These are phyloP conservation scores for Aspergillus neoniger DNA, from an alignment of 2,329 filamentous ascomycete species.

Conservation along the genomic window DNA sequence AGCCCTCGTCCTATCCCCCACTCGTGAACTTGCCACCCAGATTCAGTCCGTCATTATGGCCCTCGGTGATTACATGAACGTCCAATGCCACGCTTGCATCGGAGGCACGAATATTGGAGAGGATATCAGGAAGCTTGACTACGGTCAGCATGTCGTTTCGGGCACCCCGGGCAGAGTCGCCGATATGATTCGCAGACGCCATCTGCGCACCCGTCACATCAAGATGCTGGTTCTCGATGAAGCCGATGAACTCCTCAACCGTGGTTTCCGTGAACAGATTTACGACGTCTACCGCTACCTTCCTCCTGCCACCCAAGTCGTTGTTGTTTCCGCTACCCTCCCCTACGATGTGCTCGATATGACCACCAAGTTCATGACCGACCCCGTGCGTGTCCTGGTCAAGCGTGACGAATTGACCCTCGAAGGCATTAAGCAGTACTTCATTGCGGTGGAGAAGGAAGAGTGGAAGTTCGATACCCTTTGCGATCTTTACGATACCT, in stretches of 20 bases:
- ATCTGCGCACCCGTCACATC: conserved; percentile 72
- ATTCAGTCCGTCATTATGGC: conserved; percentile 99
- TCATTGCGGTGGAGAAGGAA: conserved; percentile 98
- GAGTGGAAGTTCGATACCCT: conserved; percentile 99
- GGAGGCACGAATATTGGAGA: conserved; percentile 97
- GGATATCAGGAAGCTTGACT: conserved; percentile 95
- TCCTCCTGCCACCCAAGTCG: conserved; percentile 95
- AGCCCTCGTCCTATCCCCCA: conserved; percentile 92
- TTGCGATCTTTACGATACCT: conserved; percentile 96
- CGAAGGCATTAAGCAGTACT: conserved; percentile 97
- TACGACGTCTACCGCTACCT: conserved; percentile 98
- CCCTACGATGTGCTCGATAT: conserved; percentile 98
- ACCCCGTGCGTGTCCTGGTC: conserved; percentile 92
- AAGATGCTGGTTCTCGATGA: conserved; percentile 79
- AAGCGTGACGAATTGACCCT: conserved; percentile 98
- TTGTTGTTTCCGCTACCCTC: conserved; percentile 93
- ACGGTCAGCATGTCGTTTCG: conserved; percentile 96
- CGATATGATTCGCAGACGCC: conserved; percentile 77
- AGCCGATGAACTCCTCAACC: conserved; percentile 79
- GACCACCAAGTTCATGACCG: conserved; percentile 99
- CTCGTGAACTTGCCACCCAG: conserved; percentile 93
- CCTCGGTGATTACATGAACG: conserved; percentile 99
- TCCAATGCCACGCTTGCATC: conserved; percentile 98
- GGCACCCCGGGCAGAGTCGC: conserved; percentile 94
- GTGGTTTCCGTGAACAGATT: conserved; percentile 96